Conservation (phyloP, 1,139 yeast genomes). For the Magnusiomyces suaveolens region DNA sequence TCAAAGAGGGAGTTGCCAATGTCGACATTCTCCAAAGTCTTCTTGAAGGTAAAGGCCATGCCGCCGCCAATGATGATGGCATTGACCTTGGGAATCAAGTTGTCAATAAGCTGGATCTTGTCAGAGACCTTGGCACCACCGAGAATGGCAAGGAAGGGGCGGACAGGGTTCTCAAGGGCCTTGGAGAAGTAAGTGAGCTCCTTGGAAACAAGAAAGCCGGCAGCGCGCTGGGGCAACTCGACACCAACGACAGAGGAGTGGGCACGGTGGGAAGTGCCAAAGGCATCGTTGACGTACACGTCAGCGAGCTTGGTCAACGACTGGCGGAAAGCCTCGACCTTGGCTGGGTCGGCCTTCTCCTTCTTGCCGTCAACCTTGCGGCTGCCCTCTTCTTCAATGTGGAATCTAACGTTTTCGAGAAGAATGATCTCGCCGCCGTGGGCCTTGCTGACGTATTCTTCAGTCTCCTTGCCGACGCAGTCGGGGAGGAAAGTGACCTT, state of each 20-base stretch:
- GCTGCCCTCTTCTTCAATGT: constrained; percentile 93
- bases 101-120: constrained; percentile 94
- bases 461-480: constrained; percentile 83
- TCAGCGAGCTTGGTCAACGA: constrained; percentile 85
- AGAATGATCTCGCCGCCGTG: constrained; percentile 64
- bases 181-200: constrained; percentile 93
- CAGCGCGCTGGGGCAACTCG: constrained; percentile 85
- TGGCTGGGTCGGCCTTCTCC: constrained; percentile 78
- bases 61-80: constrained; percentile 94
- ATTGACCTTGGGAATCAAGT: constrained; percentile 90
- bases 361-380: constrained; percentile 81
- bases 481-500: constrained; percentile 71
- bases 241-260: constrained; percentile 98
- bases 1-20: constrained; percentile 89
- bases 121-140: constrained; percentile 99
- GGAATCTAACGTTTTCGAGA: constrained; percentile 93
- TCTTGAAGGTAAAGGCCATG: constrained; percentile 97
- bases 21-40: constrained; percentile 67
- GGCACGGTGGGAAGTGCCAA: constrained; percentile 98
- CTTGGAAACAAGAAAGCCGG: constrained; percentile 95
- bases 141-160: constrained; percentile 94
- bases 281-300: constrained; percentile 93
- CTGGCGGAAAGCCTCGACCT: constrained; percentile 74
- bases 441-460: constrained; percentile 61
- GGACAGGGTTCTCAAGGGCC: constrained; percentile 91